Conservation (phyloP, 345 rosid genomes). For the Brassica rapa region DNA sequence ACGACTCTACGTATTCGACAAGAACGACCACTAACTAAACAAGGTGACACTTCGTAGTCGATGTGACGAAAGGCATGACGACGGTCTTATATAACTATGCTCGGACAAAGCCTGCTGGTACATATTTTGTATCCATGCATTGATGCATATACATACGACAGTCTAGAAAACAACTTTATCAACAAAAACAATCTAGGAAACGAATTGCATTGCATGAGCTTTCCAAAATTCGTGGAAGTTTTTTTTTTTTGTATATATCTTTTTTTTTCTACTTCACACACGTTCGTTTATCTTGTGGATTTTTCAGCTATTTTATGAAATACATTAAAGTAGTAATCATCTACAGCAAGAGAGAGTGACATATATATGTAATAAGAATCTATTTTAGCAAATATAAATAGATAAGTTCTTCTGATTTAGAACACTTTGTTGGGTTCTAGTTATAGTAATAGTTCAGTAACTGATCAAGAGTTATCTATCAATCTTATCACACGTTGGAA, state of each 20-base stretch:
- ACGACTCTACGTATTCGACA: not conserved
- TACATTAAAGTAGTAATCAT: not conserved
- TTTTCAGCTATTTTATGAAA: not conserved
- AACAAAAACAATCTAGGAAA: not conserved
- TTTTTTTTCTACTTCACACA: not conserved
- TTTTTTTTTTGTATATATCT: not conserved
- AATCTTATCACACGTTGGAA: not conserved
- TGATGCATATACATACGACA: not conserved
- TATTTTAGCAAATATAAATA: not conserved
- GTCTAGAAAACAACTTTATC: not conserved
- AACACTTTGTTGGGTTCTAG: not conserved
- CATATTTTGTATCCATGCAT: not conserved
- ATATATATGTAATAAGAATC: not conserved
- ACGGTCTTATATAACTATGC: not conserved
- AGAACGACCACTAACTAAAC: not conserved
- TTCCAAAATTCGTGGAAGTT: not conserved
- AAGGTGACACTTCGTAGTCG: conserved; percentile 1
- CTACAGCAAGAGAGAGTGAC: not conserved
- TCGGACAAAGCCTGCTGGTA: not conserved
- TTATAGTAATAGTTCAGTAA: not conserved
- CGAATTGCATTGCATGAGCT: not conserved
- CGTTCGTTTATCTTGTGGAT: not conserved
- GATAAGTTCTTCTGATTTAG: not conserved
- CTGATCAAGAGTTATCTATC: not conserved
- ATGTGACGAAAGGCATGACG: conserved; percentile 37